These are phyloP conservation scores for Pichia rugopelliculosa DNA, from an alignment of 805 yeast genomes.

Conservation along the genomic window DNA sequence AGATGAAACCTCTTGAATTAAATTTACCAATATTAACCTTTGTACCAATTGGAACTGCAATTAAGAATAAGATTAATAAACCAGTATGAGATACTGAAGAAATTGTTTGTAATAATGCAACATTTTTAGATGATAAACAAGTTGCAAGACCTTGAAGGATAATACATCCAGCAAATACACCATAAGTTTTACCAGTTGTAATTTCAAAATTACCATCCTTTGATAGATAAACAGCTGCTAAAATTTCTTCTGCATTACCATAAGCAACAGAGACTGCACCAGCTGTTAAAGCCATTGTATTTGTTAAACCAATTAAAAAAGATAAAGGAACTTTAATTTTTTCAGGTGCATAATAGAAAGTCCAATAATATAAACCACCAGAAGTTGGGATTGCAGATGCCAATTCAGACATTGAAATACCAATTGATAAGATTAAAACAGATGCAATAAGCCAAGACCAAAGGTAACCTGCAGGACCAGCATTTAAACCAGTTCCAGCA, in stretches of 20 bases:
- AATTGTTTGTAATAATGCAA: constrained; percentile 34
- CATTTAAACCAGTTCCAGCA: constrained; percentile 42
- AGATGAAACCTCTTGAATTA: constrained; percentile 31
- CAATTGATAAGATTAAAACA: constrained; percentile 47
- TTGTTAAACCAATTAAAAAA: constrained; percentile 37
- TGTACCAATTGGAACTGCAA: constrained; percentile 41
- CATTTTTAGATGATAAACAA: constrained; percentile 33
- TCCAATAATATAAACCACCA: constrained; percentile 54
- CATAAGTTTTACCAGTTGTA: constrained; percentile 34
- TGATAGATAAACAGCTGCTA: constrained; percentile 36
- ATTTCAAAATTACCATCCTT: constrained; percentile 34
- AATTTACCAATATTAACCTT: constrained; percentile 20
- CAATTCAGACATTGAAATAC: constrained; percentile 52
- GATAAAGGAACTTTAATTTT: constrained; percentile 31
- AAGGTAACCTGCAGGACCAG: constrained; percentile 52
- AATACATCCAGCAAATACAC: constrained; percentile 38
- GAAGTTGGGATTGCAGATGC: constrained; percentile 56
- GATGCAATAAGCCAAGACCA: constrained; percentile 43
- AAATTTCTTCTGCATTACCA: constrained; percentile 37
- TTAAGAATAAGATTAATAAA: constrained; percentile 33
- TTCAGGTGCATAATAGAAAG: constrained; percentile 37
- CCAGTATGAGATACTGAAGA: constrained; percentile 33
- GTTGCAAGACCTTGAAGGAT: constrained; percentile 33
- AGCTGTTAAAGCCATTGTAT: constrained; percentile 33
- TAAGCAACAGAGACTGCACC: constrained; percentile 38